Evolutionary conservation across 2,329 filamentous ascomycete genomes (phyloP).

Genomic region (Rhinocladiella similis): DNA sequence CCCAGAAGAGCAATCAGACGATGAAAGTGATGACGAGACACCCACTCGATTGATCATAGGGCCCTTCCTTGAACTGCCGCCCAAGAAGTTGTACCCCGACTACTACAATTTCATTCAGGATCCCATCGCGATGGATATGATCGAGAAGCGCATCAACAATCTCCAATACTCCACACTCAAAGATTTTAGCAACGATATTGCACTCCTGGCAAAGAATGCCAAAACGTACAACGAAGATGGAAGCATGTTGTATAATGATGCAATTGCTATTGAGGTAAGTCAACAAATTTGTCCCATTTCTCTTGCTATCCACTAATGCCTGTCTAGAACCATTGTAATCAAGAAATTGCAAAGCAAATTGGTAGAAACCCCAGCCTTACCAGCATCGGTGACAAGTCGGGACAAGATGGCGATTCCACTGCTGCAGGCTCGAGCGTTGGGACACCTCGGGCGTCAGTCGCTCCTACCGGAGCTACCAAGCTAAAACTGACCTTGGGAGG

Average conservation of each 20-base stretch:
- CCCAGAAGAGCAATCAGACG: conserved; percentile 50
- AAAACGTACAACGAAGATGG: conserved; percentile 96
- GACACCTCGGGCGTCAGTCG: conserved; percentile 64
- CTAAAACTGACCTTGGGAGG: conserved; percentile 66
- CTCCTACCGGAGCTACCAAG: conserved; percentile 58
- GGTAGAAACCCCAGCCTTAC: conserved; percentile 53
- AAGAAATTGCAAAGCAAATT: conserved; percentile 29
- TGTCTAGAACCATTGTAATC: conserved; percentile 27
- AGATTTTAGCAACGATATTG: conserved; percentile 80
- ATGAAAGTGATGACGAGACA: conserved; percentile 54
- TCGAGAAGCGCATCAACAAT: conserved; percentile 92
- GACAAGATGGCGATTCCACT: conserved; percentile 52
- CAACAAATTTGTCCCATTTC: neutral
- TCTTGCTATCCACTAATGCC: no score
- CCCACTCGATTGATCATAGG: conserved; percentile 81
- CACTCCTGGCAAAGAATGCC: conserved; percentile 84
- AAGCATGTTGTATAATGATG: conserved; percentile 88
- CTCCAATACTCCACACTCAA: conserved; percentile 83
- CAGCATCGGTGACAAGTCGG: conserved; percentile 44
- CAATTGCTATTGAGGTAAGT: conserved; percentile 82
- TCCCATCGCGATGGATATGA: conserved; percentile 95
- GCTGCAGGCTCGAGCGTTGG: conserved; percentile 48
- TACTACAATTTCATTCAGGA: conserved; percentile 92
- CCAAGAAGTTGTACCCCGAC: conserved; percentile 85
- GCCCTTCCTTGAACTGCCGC: conserved; percentile 87